Percentiles rank a stretch among this genome's conserved stretches.
Conservation (phyloP, 2,329 filamentous ascomycete genomes). For the Botrytis tulipae region DNA sequence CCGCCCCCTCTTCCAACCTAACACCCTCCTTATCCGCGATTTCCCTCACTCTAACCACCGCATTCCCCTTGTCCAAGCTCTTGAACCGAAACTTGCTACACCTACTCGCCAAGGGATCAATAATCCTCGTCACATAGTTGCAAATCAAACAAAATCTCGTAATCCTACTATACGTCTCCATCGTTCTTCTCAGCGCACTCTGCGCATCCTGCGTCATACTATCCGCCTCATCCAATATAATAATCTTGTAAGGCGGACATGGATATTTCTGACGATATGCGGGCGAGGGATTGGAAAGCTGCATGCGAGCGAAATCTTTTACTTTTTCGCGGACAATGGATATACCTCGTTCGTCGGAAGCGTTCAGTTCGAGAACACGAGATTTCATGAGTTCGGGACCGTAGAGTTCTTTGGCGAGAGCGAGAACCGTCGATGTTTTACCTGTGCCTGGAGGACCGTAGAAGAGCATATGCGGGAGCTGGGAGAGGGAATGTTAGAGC, state of each 20-base stretch:
- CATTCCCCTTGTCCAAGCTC: conserved; percentile 83
- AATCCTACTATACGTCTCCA: conserved; percentile 97
- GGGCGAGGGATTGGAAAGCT: conserved; percentile 72
- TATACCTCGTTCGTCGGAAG: conserved; percentile 97
- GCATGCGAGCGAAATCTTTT: conserved; percentile 95
- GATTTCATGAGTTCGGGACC: conserved; percentile 90
- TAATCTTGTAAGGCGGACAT: conserved; percentile 97
- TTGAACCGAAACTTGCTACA: conserved; percentile 99
- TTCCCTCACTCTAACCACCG: conserved; percentile 72
- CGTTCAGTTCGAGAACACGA: conserved; percentile 97
- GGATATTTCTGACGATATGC: conserved; percentile 72
- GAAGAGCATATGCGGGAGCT: conserved; percentile 98
- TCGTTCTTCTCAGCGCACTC: conserved; percentile 85
- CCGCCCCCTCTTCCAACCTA: conserved; percentile 69
- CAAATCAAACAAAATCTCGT: conserved; percentile 97
- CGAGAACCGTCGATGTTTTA: conserved; percentile 97
- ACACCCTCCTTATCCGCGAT: conserved; percentile 83
- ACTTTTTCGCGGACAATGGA: conserved; percentile 96
- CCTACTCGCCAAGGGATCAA: conserved; percentile 87
- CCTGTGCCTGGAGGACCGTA: conserved; percentile 96
- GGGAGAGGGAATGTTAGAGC: conserved; percentile 28
- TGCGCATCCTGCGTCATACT: conserved; percentile 99
- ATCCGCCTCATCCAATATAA: conserved; percentile 96
- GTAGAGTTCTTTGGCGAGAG: conserved; percentile 94
- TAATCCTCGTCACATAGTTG: conserved; percentile 98